Base-by-base conservation (phyloP, 345 rosid species). In the Conringia planisiliqua region DNA sequence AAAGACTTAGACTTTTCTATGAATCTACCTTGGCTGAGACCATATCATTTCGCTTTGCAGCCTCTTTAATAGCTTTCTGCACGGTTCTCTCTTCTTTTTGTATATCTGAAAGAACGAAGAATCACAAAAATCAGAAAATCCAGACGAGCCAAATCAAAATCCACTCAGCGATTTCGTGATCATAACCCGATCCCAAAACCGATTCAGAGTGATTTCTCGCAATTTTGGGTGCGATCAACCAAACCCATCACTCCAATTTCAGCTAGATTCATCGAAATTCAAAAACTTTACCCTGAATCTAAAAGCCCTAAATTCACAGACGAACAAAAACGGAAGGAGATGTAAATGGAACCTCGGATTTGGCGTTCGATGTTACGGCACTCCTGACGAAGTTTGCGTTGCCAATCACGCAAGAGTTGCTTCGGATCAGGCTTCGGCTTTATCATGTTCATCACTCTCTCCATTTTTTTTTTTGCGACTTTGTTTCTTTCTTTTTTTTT, bases 281-380 rank as follows among this genome's bases (percentile, higher is more conserved):
- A 3, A 39, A 39, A 58, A 58, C 10, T 58, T 58, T 35, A 6
- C 12, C 26, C 16, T 10, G 5, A 58, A 58, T 58, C 44, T 59
- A 8, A 32, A 58, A 76, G 24, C 65, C 75, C 79, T 69, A 66
- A 65, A 39, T 48, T 48, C 13, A 56, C 3, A 8, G 14, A 5
- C 48, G 50, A 66, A 24, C 5, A 14, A 22, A 13, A 54, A 16
- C 7, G 12, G 7, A 6, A 62, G 27, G 30, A 57, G 52, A 32
- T n/a, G 32, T 5, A 12, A 57, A 38, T 10, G n/a, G 30, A n/a
- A 76, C 96, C 98, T 84, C 95, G 82, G 79, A 90, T 92, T 82
- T 92, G 96, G 76, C 98, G 96, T 61, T 92, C 98, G 71, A 90
- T 87, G 84, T 87, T 89, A 68, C 98, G 95, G 54, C 86, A 82